Base-by-base conservation (phyloP, 2,329 filamentous ascomycete species). In the Diaporthe ampelina region DNA sequence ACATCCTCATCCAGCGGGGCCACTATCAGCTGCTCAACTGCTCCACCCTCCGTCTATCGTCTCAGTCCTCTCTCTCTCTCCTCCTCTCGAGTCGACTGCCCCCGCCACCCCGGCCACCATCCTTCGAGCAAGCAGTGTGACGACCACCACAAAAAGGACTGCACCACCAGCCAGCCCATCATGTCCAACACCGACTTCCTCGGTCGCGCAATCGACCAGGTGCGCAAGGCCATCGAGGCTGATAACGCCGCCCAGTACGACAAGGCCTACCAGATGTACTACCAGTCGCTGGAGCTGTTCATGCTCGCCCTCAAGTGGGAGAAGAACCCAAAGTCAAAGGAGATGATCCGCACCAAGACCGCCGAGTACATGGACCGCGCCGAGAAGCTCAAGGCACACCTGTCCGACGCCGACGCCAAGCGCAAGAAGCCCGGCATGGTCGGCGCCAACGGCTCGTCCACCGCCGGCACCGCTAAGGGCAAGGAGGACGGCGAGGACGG, bases 231-330 rank as follows among this genome's bases (percentile, higher is more conserved):
- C 79, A 98, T 99, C 87, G 95, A 98, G 83, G 92, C 94, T 80
- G 97, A 99, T 87, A 97, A 96, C 78, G 94, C 94, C 59, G 95
- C 95, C 82, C 95, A 98, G 83, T 99, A 99, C 86, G 95, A 98
- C 81, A 96, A 97, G 84, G 97, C 97, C 73, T 98, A 98, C 84
- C 94, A 98, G 82, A 90, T 94, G 77, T 99, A 99, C 90, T 98
- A 98, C 88, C 93, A 95, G 79, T 93, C 96, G 69, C 94, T 99
- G 79, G 96, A 99, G 86, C 91, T 98, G 74, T 99, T 98, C 88
- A 98, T 99, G 94, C 94, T 98, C 76, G 97, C 97, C 45, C 90
- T 99, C 75, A 99, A 99, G 88, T 99, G 96, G 96, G 97, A 99
- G 87, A 99, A 98, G 90, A 98, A 98, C 86, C 92, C 94, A 77